These are phyloP conservation scores for Coemansia sp. DNA, from an alignment of 192 early-diverging fungal genomes.

Conservation along the genomic window DNA sequence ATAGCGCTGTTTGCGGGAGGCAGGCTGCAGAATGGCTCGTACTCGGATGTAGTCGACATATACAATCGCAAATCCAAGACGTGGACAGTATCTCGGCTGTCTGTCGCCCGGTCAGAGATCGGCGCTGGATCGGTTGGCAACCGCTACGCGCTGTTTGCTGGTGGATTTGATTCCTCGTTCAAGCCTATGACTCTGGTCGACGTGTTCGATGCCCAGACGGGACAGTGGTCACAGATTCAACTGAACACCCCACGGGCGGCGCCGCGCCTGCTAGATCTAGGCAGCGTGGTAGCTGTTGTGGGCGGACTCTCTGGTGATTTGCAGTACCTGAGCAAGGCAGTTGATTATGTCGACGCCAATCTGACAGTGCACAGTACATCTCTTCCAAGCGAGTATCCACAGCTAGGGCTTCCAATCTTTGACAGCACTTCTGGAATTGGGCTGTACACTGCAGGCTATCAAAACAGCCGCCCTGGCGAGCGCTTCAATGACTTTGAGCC, in stretches of 20 bases:
- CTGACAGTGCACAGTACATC: conserved; percentile 18
- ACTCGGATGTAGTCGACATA: conserved; percentile 48
- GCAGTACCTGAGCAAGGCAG: conserved; percentile 48
- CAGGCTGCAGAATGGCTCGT: conserved; percentile 31
- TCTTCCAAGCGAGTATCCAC: conserved; percentile 23
- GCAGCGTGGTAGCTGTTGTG: conserved; percentile 23
- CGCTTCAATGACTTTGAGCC: conserved; percentile 54
- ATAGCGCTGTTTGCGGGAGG: conserved; percentile 54
- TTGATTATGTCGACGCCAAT: conserved; percentile 35
- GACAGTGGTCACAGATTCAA: conserved; percentile 28
- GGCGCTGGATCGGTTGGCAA: conserved; percentile 39
- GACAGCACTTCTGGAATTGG: conserved; percentile 27
- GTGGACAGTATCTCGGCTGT: conserved; percentile 41
- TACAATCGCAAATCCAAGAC: conserved; percentile 29
- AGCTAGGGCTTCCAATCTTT: conserved; percentile 35
- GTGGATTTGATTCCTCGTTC: conserved; percentile 40
- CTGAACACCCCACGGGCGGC: conserved; percentile 28
- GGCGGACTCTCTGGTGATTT: conserved; percentile 52
- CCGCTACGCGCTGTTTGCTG: conserved; percentile 54
- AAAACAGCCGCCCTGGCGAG: conserved; percentile 50
- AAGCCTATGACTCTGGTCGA: conserved; percentile 41
- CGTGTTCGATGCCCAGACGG: conserved; percentile 43
- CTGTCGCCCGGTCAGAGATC: conserved; percentile 30
- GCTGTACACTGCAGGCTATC: conserved; percentile 38
- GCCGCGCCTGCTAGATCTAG: conserved; percentile 41